Evolutionary conservation across 768 basidiomycete genomes (phyloP).

Genomic region (Baorangia bicolor): DNA sequence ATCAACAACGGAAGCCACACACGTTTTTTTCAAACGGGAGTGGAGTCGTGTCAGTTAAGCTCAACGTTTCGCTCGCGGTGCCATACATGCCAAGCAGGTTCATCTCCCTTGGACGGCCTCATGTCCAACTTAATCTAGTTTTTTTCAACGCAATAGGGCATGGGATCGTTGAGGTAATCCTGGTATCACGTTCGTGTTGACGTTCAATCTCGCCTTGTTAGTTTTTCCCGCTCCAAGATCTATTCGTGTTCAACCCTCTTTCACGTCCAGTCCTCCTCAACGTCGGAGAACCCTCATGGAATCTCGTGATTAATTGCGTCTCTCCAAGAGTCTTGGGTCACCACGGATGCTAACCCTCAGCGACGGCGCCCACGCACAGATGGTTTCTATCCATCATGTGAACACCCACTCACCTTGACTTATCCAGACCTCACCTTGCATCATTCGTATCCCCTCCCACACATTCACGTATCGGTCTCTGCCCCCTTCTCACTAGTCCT

Average conservation of each 20-base stretch:
- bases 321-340: not conserved
- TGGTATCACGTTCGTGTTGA: slow-evolving; percentile 8
- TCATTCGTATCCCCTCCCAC: not conserved
- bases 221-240: slow-evolving; percentile 13
- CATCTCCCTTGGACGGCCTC: not conserved
- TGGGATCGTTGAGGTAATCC: slow-evolving; percentile 17
- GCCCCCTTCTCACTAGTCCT: slow-evolving; percentile 1
- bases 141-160: not conserved
- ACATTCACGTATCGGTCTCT: not conserved
- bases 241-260: slow-evolving; percentile 1
- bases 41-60: slow-evolving; percentile 5
- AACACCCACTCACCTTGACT: not conserved
- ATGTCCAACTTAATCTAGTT: slow-evolving; percentile 10
- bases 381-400: not conserved
- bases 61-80: slow-evolving; percentile 5
- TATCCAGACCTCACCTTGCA: not conserved
- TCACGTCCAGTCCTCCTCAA: not conserved
- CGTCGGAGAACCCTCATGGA: not conserved
- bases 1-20: not conserved
- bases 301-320: not conserved
- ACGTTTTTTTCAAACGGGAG: not conserved
- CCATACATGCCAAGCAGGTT: slow-evolving; percentile 1
- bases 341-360: not conserved
- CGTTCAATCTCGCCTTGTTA: slow-evolving; percentile 5
- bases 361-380: not conserved